Conservation (phyloP, 345 rosid species). For the Salix dunnii region DNA sequence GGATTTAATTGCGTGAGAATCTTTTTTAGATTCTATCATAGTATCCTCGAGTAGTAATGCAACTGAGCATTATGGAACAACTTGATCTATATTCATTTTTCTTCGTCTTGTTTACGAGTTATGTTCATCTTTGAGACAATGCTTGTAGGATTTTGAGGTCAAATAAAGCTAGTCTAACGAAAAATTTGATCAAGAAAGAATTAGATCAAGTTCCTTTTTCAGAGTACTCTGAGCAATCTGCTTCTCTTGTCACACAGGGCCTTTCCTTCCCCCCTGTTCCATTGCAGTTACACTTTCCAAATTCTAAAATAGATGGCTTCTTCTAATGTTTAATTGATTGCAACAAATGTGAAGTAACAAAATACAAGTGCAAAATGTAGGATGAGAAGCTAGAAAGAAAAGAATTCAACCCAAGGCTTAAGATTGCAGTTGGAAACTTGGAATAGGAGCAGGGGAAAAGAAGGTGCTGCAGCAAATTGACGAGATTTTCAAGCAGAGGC, state of each 20-base stretch:
- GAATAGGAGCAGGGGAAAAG: constrained; percentile 76
- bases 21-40: too few relatives aligned
- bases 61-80: too few relatives aligned
- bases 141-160: neutral
- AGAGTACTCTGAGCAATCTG: neutral
- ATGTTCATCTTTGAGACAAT: neutral
- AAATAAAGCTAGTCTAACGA: neutral
- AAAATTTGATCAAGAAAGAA: neutral
- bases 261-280: neutral
- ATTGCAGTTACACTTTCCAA: neutral
- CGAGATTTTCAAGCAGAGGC: constrained; percentile 57
- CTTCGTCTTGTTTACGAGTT: too few relatives aligned
- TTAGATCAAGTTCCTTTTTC: neutral
- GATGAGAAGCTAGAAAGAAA: constrained; percentile 61
- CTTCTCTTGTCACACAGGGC: neutral
- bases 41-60: too few relatives aligned
- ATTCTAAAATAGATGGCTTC: neutral
- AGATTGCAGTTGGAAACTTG: constrained; percentile 67
- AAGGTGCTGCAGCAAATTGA: constrained; percentile 76
- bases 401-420: constrained; percentile 40
- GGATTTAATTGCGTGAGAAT: too few relatives aligned
- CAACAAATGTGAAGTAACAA: neutral
- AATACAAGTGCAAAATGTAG: constrained; percentile 30
- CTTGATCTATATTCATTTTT: too few relatives aligned
- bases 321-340: neutral